phyloP scores from a whole-genome alignment of 1,284 basidiomycete species.

The Golubevia pallescens region DNA sequence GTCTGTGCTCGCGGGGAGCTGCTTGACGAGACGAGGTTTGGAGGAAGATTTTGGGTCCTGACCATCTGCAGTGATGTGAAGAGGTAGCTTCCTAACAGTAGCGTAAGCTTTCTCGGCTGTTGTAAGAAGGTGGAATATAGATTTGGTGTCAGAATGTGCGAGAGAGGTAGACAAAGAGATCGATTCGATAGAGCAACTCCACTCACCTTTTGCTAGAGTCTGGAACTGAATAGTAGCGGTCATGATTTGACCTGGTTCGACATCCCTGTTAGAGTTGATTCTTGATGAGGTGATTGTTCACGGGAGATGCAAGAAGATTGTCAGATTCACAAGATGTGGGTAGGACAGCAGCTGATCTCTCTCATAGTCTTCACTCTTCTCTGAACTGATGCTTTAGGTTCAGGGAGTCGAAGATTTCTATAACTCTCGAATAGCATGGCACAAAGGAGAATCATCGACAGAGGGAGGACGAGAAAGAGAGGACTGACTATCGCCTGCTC shows the following conservation, averaged over 20 bases:
- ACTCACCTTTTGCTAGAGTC: slow-evolving; percentile 36
- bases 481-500: no score
- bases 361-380: no score
- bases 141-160: neutral
- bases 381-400: no score
- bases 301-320: no score
- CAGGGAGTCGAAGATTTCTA: no score
- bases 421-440: no score
- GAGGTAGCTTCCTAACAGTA: slow-evolving; percentile 28
- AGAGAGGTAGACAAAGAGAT: neutral
- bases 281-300: no score
- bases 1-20: slow-evolving; percentile 35
- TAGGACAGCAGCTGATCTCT: no score
- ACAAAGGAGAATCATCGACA: no score
- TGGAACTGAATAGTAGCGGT: slow-evolving; percentile 53
- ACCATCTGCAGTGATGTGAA: slow-evolving; percentile 20
- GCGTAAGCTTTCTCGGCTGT: slow-evolving; percentile 48
- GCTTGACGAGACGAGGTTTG: slow-evolving; percentile 46
- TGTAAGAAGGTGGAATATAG: neutral
- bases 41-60: slow-evolving; percentile 25
- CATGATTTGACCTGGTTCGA: slow-evolving; percentile 15
- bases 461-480: no score
- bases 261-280: slow-evolving; percentile 35
- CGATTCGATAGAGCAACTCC: neutral
- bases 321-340: no score